phyloP scores from a whole-genome alignment of 441 rosid genomes.

The Populus hybrid region DNA sequence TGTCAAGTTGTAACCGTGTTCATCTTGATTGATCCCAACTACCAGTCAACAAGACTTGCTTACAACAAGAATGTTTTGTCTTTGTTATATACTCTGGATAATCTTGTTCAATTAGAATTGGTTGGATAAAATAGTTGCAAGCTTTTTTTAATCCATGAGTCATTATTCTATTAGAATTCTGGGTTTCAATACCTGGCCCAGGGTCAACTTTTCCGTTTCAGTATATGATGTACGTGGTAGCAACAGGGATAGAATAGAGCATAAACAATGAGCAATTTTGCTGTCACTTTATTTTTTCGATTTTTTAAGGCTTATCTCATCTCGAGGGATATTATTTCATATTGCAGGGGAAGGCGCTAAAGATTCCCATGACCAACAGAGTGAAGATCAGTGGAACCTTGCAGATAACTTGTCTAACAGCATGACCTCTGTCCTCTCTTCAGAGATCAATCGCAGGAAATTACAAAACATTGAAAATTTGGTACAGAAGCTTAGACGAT shows the following conservation, averaged over 20 bases:
- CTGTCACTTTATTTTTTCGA: background rate
- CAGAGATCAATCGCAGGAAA: constrained; percentile 73
- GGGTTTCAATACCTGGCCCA: background rate
- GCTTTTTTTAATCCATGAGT: background rate
- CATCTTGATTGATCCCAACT: background rate
- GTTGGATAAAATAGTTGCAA: background rate
- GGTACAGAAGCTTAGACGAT: constrained; percentile 71
- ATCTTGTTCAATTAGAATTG: background rate
- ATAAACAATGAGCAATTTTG: background rate
- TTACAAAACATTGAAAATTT: constrained; percentile 68
- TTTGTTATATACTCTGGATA: background rate
- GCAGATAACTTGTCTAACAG: constrained; percentile 32
- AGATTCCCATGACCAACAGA: constrained; percentile 27
- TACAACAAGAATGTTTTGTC: background rate
- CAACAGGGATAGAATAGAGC: no score
- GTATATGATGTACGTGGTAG: no score
- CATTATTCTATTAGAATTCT: background rate
- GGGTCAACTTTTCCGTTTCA: background rate
- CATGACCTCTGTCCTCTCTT: constrained; percentile 34
- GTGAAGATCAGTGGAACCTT: constrained; percentile 44
- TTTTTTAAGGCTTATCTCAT: background rate
- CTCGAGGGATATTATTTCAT: constrained; percentile 12
- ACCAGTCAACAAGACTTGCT: background rate
- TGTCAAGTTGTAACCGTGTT: background rate
- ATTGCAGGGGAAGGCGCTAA: constrained; percentile 37